Percentiles rank a stretch among this genome's conserved stretches.
Conservation (phyloP, 2,329 filamentous ascomycete genomes). For the Hymenoscyphus scutula region DNA sequence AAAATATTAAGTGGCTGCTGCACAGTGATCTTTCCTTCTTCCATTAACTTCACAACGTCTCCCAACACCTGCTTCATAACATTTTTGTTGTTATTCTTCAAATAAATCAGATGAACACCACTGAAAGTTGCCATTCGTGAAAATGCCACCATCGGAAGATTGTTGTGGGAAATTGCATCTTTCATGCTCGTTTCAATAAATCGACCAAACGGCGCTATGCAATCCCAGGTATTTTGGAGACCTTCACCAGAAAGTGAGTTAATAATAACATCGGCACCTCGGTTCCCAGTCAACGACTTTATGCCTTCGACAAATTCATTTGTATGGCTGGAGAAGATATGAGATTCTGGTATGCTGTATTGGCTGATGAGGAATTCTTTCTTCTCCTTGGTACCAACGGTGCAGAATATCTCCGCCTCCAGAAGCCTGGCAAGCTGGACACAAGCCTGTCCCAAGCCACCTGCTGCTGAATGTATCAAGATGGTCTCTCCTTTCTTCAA, state of each 20-base stretch:
- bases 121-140: slow-evolving; percentile 41
- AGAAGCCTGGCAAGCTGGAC: slow-evolving; percentile 33
- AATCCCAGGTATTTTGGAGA: slow-evolving; percentile 44
- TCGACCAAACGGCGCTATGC: slow-evolving; percentile 38
- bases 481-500: slow-evolving; percentile 28
- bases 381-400: slow-evolving; percentile 34
- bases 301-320: slow-evolving; percentile 38
- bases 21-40: neutral
- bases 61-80: neutral
- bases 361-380: slow-evolving; percentile 29
- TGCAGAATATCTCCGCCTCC: slow-evolving; percentile 33
- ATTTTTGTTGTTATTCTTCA: neutral
- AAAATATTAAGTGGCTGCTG: slow-evolving; percentile 8
- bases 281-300: slow-evolving; percentile 21
- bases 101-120: slow-evolving; percentile 36
- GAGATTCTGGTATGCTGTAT: slow-evolving; percentile 38
- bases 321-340: slow-evolving; percentile 41
- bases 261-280: slow-evolving; percentile 34
- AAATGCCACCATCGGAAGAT: slow-evolving; percentile 39
- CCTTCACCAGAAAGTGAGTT: slow-evolving; percentile 29
- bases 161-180: slow-evolving; percentile 17
- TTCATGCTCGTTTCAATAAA: slow-evolving; percentile 40
- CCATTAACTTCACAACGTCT: slow-evolving; percentile 26
- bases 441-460: slow-evolving; percentile 35
- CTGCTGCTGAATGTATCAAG: slow-evolving; percentile 37